These are phyloP conservation scores for Thielaviopsis ethacetica DNA, from an alignment of 2,329 filamentous ascomycete genomes.

Conservation along the genomic window DNA sequence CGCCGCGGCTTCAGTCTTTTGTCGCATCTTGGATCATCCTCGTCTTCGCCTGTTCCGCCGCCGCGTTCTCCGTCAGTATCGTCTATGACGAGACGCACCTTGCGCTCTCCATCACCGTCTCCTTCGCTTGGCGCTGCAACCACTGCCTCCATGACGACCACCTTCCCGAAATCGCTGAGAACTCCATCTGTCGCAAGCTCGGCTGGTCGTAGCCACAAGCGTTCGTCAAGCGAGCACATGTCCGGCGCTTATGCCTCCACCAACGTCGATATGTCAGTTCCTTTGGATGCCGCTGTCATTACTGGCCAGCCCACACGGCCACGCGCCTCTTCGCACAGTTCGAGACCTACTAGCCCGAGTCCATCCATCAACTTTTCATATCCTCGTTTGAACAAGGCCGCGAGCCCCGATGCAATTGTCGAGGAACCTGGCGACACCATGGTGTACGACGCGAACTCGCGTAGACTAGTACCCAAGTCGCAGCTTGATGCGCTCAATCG, in stretches of 20 bases:
- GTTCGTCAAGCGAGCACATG: constrained; percentile 26
- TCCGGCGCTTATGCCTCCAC: constrained; percentile 27
- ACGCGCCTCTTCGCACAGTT: constrained; percentile 26
- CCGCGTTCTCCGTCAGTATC: constrained; percentile 52
- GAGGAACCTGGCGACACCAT: constrained; percentile 25
- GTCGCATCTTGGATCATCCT: neutral
- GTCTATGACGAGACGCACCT: constrained; percentile 81
- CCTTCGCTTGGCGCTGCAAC: constrained; percentile 26
- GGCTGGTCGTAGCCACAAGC: constrained; percentile 38
- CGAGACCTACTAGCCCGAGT: constrained; percentile 29
- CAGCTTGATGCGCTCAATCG: constrained; percentile 7
- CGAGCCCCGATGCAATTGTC: constrained; percentile 24
- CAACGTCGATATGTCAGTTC: constrained; percentile 29
- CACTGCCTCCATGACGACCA: constrained; percentile 24
- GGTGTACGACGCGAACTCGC: constrained; percentile 50
- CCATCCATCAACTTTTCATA: constrained; percentile 45
- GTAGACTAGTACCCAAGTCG: constrained; percentile 38
- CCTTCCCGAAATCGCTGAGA: neutral
- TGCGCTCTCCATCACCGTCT: constrained; percentile 56
- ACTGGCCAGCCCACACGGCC: constrained; percentile 21
- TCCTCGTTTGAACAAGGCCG: constrained; percentile 26
- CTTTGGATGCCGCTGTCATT: constrained; percentile 13
- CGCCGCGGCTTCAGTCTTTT: constrained; percentile 13
- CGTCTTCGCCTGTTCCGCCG: constrained; percentile 42
- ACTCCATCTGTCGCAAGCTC: constrained; percentile 16